Evolutionary conservation across 768 basidiomycete species (phyloP), one percentile per base, ranked within the genome.

Genomic region (Cystobasidium ongulense): DNA sequence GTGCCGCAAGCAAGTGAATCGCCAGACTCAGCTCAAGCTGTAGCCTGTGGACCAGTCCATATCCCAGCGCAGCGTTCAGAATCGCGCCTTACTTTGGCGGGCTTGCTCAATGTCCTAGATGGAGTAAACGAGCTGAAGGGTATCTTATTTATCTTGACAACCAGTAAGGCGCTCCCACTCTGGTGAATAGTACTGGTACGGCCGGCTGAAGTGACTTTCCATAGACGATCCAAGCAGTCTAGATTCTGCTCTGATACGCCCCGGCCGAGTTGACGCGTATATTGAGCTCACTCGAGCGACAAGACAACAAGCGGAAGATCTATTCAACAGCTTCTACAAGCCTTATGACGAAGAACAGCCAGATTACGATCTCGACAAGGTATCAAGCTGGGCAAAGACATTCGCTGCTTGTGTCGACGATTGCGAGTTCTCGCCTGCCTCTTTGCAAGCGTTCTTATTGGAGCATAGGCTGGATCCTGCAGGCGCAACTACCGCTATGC

Each of bases 311-410:
- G 63, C 63, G 11, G 63, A 64, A 64, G 36, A 64, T 38, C 63
- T 64, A 5, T 64, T 64, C 36, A 25, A 36, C 15, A 39, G 10
- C 13, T 64, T 64, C 23, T 64, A 64, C 63, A 46, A 64, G 63
- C 63, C 63, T 36, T 64, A 59, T 21, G 57, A 35, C 21, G 57
- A 59, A 29, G 57, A 59, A 29, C 4, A 31, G 5, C 57, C 57
- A 27, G 25, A 10, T 59, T 59, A 29, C 21, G 23, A 59, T 59
- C 25, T 59, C 11, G 27, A 59, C 11, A 31, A 59, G 25, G 25
- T 59, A 11, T 10, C 57, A 59, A 35, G 21, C 21, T 59, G 8
- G 57, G 57, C 57, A 29, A 59, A 59, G 57, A 59, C 2, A 15
- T 59, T 27, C 29, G 13, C 17, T 2, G 25, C 25, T 11, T 59